phyloP scores from a whole-genome alignment of 306 rosid species.

The Potentilla sterilis region DNA sequence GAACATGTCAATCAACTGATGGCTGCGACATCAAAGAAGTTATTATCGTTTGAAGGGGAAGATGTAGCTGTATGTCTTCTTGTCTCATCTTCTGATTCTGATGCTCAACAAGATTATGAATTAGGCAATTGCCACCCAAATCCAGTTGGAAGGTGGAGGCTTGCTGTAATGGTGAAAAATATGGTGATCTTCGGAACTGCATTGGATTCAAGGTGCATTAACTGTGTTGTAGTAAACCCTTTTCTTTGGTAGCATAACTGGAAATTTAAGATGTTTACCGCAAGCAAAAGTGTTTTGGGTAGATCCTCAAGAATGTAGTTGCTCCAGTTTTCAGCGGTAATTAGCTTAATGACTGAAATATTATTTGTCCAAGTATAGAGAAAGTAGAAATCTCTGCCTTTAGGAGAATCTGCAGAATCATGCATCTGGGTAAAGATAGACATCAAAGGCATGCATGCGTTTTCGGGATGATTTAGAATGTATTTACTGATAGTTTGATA shows the following conservation, averaged over 20 bases:
- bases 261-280: background rate
- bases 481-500: background rate
- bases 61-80: constrained; percentile 74
- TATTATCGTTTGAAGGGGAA: constrained; percentile 38
- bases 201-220: constrained; percentile 69
- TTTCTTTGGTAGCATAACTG: background rate
- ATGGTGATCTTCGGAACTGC: constrained; percentile 52
- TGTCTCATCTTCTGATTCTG: constrained; percentile 53
- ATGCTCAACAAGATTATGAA: constrained; percentile 29
- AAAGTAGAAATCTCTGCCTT: background rate
- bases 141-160: constrained; percentile 61
- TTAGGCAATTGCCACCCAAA: constrained; percentile 38
- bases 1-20: constrained; percentile 47
- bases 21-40: constrained; percentile 44
- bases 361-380: background rate
- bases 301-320: background rate
- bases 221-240: background rate
- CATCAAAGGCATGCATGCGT: background rate
- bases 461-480: background rate
- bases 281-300: background rate
- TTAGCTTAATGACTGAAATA: background rate
- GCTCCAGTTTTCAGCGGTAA: background rate
- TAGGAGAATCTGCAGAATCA: background rate
- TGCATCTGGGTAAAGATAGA: background rate
- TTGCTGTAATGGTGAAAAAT: constrained; percentile 63